Conservation (phyloP, 345 rosid genomes). For the Anacardium occidentale region DNA sequence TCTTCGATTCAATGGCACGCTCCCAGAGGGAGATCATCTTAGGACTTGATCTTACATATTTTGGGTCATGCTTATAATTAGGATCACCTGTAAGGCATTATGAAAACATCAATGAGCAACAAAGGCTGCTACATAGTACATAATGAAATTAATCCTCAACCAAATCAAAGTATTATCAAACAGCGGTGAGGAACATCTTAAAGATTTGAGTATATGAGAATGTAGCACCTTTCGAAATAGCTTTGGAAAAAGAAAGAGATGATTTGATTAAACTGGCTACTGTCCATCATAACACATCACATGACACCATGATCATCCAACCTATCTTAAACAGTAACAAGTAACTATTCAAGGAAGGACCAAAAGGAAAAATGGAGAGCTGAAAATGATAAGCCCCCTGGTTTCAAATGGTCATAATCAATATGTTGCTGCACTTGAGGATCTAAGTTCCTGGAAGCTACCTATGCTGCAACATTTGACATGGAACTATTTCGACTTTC, state of each 20-base stretch:
- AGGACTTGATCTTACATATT: constrained; percentile 55
- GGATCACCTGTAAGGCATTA: constrained; percentile 29
- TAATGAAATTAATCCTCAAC: not conserved
- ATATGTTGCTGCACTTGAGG: not conserved
- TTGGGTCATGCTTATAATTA: constrained; percentile 24
- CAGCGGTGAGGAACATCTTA: not conserved
- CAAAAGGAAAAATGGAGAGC: not conserved
- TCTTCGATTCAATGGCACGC: constrained; percentile 61
- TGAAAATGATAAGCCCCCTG: not conserved
- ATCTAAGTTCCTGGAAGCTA: constrained; percentile 28
- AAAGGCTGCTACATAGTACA: not conserved
- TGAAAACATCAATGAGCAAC: constrained; percentile 9
- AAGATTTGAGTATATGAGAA: constrained; percentile 6
- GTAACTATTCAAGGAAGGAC: not conserved
- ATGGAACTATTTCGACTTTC: constrained; percentile 11
- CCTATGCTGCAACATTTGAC: constrained; percentile 16
- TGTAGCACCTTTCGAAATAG: not conserved
- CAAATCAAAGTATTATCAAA: not conserved
- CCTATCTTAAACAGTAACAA: not conserved
- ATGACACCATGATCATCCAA: too few species aligned
- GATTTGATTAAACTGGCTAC: not conserved
- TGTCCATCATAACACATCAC: not conserved
- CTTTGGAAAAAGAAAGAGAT: not conserved
- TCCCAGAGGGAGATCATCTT: constrained; percentile 80
- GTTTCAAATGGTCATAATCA: not conserved